Base-by-base conservation (phyloP, 805 yeast species). In the Metschnikowia colocasiae region DNA sequence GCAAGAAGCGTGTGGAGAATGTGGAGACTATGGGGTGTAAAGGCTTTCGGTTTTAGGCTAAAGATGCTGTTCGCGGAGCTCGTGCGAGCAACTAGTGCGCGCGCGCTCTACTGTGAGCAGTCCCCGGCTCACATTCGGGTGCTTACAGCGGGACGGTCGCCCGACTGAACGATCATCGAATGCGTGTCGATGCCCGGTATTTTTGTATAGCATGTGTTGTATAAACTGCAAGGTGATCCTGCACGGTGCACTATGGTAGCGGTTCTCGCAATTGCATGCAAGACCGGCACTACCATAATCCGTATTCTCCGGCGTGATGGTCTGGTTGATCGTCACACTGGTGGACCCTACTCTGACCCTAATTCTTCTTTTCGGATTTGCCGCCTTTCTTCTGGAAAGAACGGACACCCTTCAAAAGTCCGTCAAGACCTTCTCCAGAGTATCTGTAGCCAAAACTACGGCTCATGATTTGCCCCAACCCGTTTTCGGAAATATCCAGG, bases 371-470 rank as follows among this genome's bases (percentile, higher is more conserved):
- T 4, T 27, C n/a, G 9, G 30, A 9, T 15, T 37, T 19, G 8
- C 32, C 29, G 8, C 12, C 19, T 22, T 42, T 35, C 26, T 36
- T 40, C 41, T 43, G 43, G 22, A 61, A 34, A 43, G 61, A 57
- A 45, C 79, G 63, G 9, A 74, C 59, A 4, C 79, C 80, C 15
- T 59, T 54, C 52, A 81, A 59, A 49, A 78, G 80, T 12, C 74
- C 74, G 31, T 69, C 75, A 30, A 80, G 61, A 1, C 85, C 85
- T 58, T 81, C 85, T 8, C 83, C 84, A 8, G 60, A 44, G 52
- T 81, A 81, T 5, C 66, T 72, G 54, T 67, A 67, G n/a, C 74
- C 76, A 35, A 80, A 65, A 33, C 78, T 69, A 46, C 67, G 70
- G 27, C 84, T 65, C 33, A 81, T 69, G 35, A 80, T 53, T 49